A percentile compares a stretch with the other conserved stretches of the same genome.
These are phyloP conservation scores for Psilocybe azurescens DNA, from an alignment of 768 basidiomycete genomes.

Conservation along the genomic window DNA sequence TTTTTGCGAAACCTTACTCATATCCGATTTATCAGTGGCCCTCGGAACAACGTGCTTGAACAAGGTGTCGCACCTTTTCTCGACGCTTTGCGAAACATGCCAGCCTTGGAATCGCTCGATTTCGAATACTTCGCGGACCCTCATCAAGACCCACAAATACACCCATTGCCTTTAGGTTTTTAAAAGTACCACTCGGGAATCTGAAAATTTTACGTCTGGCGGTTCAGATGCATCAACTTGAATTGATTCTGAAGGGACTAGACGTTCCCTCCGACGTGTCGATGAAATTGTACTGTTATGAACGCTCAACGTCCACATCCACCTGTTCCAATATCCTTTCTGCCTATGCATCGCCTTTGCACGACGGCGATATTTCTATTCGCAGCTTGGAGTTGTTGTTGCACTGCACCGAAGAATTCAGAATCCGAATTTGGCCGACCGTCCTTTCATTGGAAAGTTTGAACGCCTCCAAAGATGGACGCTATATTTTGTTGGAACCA, in stretches of 20 bases:
- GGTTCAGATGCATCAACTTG: not conserved
- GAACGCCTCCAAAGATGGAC: not conserved
- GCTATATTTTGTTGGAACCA: slow-evolving; percentile 1
- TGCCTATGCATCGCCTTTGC: not conserved
- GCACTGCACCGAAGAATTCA: not conserved
- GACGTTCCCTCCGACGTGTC: not conserved
- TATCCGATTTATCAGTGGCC: not conserved
- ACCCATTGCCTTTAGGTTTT: not conserved
- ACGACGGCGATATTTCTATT: not conserved
- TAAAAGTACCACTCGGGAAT: not conserved
- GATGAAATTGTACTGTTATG: not conserved
- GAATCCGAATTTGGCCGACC: not conserved
- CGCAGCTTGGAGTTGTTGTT: not conserved
- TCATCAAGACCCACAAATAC: not conserved
- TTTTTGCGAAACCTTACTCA: not conserved
- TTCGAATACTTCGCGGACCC: not conserved
- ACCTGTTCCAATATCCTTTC: not conserved
- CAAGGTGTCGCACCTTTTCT: not conserved
- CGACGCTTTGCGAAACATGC: not conserved
- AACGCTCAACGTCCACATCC: not conserved
- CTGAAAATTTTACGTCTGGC: not conserved
- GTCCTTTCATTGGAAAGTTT: not conserved
- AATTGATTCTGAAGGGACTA: not conserved
- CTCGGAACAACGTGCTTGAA: not conserved
- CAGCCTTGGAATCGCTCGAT: not conserved